Percentiles rank a stretch among this genome's conserved stretches.
Evolutionary conservation across 2,329 filamentous ascomycete species (phyloP).

Genomic region (Xylaria sp.): DNA sequence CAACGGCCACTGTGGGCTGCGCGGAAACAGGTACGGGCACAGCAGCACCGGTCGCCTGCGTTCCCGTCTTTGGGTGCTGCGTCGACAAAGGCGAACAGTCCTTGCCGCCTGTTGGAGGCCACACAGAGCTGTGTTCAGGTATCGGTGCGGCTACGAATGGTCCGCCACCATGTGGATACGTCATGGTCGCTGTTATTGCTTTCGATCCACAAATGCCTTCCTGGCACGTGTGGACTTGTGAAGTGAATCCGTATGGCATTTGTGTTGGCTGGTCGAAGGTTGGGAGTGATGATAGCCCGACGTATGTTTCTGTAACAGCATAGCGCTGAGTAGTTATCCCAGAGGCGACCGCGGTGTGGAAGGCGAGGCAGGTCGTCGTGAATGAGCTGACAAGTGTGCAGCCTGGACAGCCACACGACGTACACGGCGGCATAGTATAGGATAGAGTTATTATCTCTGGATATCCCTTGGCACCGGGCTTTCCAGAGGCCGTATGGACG

Average conservation of each 20-base stretch:
- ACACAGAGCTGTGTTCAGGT: neutral
- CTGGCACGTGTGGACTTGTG: slow-evolving; percentile 28
- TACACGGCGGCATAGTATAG: slow-evolving; percentile 31
- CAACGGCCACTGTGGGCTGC: neutral
- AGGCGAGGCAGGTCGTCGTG: slow-evolving; percentile 23
- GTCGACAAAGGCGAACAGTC: slow-evolving; percentile 3
- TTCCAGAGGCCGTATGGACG: neutral
- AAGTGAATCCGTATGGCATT: slow-evolving; percentile 33
- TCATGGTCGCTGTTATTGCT: slow-evolving; percentile 25
- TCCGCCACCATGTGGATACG: slow-evolving; percentile 19
- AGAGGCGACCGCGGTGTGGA: slow-evolving; percentile 12
- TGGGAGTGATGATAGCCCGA: slow-evolving; percentile 32
- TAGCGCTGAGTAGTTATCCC: slow-evolving; percentile 23
- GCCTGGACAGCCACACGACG: slow-evolving; percentile 24
- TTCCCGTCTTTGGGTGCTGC: neutral
- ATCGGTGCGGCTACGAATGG: slow-evolving; percentile 2
- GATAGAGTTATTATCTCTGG: slow-evolving; percentile 8
- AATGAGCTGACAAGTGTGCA: slow-evolving; percentile 33
- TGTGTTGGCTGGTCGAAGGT: slow-evolving; percentile 24
- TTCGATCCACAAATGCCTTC: slow-evolving; percentile 9
- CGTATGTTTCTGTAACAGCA: slow-evolving; percentile 34
- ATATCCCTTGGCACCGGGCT: neutral
- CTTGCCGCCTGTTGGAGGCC: neutral
- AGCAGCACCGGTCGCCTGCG: neutral
- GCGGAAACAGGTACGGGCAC: neutral